These are phyloP conservation scores for Russula abietina DNA, from an alignment of 768 basidiomycete species.

Conservation along the genomic window DNA sequence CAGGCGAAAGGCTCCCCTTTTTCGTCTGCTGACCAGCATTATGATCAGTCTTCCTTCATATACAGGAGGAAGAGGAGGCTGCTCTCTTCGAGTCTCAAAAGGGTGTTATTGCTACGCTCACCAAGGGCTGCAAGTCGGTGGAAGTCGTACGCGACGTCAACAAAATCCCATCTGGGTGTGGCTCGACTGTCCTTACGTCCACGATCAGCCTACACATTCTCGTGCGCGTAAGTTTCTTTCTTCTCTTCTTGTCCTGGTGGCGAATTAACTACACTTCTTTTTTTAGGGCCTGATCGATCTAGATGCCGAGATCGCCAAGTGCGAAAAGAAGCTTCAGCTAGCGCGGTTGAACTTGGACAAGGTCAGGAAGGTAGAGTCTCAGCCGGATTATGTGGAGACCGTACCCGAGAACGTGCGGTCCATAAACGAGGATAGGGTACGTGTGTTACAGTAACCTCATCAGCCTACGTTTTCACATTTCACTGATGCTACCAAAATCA, in stretches of 20 bases:
- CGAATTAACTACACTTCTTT: neutral
- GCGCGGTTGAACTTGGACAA: constrained; percentile 68
- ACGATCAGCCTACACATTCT: constrained; percentile 75
- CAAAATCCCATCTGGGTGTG: constrained; percentile 86
- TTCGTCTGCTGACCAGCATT: constrained; percentile 3
- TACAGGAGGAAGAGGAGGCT: constrained; percentile 56
- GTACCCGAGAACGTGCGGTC: constrained; percentile 73
- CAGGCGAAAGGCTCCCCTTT: neutral
- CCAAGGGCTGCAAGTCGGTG: constrained; percentile 80
- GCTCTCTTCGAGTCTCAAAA: constrained; percentile 65
- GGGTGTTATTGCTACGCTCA: constrained; percentile 70
- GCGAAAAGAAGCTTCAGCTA: constrained; percentile 82
- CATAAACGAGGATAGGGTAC: constrained; percentile 78
- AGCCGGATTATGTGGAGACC: constrained; percentile 71
- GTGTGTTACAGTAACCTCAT: constrained; percentile 17
- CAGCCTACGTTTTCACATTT: too few species aligned
- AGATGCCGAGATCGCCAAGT: constrained; percentile 80
- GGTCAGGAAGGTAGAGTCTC: constrained; percentile 62
- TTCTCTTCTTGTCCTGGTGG: neutral
- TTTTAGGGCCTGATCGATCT: constrained; percentile 83
- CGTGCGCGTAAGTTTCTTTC: constrained; percentile 58
- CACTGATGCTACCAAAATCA: neutral
- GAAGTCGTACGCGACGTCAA: constrained; percentile 55
- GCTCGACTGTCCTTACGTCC: constrained; percentile 70
- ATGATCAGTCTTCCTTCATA: constrained; percentile 66